phyloP scores from a whole-genome alignment of 192 early-diverging fungal genomes.

The Gonapodya sp. region DNA sequence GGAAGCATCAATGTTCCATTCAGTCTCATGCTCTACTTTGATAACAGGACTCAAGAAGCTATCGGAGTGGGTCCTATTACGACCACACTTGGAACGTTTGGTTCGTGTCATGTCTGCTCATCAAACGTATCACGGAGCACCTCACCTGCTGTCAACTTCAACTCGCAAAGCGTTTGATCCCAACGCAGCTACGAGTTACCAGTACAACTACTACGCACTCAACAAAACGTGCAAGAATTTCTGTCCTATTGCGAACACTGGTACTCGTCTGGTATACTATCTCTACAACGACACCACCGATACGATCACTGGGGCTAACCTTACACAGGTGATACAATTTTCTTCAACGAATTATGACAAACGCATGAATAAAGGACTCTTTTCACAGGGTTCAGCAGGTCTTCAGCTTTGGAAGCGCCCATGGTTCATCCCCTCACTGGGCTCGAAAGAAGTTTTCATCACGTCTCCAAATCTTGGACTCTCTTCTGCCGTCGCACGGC shows the following conservation, averaged over 20 bases:
- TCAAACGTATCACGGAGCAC: neutral
- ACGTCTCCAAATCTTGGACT: neutral
- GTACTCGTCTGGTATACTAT: conserved; percentile 1
- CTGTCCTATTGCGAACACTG: neutral
- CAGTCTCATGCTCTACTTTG: conserved; percentile 4
- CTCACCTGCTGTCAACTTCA: neutral
- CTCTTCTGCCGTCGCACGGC: neutral
- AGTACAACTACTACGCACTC: neutral
- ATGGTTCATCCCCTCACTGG: neutral
- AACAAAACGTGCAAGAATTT: neutral
- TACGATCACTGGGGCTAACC: neutral
- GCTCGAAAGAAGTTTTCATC: neutral
- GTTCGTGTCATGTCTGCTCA: neutral
- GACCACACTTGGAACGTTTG: neutral
- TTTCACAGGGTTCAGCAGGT: neutral
- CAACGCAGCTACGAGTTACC: neutral
- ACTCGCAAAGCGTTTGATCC: neutral
- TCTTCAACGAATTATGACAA: neutral
- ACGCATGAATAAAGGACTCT: neutral
- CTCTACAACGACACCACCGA: neutral
- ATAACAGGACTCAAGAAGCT: neutral
- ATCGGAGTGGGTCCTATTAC: neutral
- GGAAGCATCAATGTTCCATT: neutral
- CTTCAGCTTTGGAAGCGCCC: neutral
- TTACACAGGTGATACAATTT: neutral